Evolutionary conservation across 2,329 filamentous ascomycete genomes (phyloP), one percentile per base, ranked within the genome.

Genomic region (Fusarium circinatum): DNA sequence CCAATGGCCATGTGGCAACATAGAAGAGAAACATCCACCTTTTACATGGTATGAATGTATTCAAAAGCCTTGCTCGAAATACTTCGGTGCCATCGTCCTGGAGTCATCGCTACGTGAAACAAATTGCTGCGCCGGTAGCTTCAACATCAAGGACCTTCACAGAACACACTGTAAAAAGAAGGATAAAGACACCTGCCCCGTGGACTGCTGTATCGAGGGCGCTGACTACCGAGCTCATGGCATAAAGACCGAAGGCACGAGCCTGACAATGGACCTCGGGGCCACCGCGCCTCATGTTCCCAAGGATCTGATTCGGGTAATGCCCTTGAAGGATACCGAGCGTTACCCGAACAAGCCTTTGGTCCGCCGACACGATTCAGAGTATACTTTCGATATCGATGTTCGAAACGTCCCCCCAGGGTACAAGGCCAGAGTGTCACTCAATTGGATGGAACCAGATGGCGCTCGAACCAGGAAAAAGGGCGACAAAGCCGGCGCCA

Each of bases 371-470:
- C 8, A 24, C 8, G 55, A 58, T 82, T 87, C 90, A 78, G 91
- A 94, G 81, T 90, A 93, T 82, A 91, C 90, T 52, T 93, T 93
- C 65, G 91, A 93, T 59, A 90, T 93, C 34, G 91, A 94, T 77
- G 88, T 92, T 41, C 92, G 90, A 48, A 86, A 88, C 75, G 84
- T 93, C 14, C 88, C 88, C 64, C 94, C 92, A 78, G 92, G 92
- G 62, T 83, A 93, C 63, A 93, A 94, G 82, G 91, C 91, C 60
- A 91, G 91, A 51, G 83, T 93, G 49, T 93, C 93, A 83, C 88
- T 90, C 64, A 86, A 88, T 38, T 84, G 86, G 76, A 91, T 91
- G 89, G 87, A 89, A 42, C 81, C 83, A 15, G 88, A 90, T 70
- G 89, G 89, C 70, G 89, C 88, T 47, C 77, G 83, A 69, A 78